A percentile compares a stretch with the other conserved stretches of the same genome.
Evolutionary conservation across 2,329 filamentous ascomycete genomes (phyloP).

Genomic region (Arthrinium puccinioides): DNA sequence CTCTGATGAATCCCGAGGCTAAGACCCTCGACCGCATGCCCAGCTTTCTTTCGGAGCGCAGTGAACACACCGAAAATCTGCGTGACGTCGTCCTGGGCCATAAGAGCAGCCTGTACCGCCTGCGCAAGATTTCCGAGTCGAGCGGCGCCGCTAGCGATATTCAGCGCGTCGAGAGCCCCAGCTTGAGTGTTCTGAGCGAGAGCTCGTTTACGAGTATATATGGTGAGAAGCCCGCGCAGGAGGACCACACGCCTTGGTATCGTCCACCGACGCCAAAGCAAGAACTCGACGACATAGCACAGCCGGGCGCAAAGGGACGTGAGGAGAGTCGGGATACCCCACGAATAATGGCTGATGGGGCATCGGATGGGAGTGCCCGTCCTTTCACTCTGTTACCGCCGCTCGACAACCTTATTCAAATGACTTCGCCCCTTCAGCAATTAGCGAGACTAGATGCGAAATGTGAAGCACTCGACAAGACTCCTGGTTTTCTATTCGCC

Average conservation of each 20-base stretch:
- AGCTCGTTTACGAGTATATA: slow-evolving; percentile 62
- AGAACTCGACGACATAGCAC: too few relatives aligned
- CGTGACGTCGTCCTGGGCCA: slow-evolving; percentile 50
- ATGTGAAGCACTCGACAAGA: slow-evolving; percentile 10
- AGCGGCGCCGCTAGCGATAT: slow-evolving; percentile 26
- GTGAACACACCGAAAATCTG: slow-evolving; percentile 52
- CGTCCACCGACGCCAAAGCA: too few relatives aligned
- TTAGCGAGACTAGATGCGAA: slow-evolving; percentile 35
- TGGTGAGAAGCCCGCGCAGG: slow-evolving; percentile 40
- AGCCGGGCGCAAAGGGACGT: too few relatives aligned
- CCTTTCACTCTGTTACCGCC: slow-evolving; percentile 32
- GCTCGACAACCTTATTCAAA: slow-evolving; percentile 37
- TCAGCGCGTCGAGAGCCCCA: slow-evolving; percentile 45
- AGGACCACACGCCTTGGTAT: too few relatives aligned
- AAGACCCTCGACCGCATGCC: slow-evolving; percentile 49
- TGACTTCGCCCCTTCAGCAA: slow-evolving; percentile 41
- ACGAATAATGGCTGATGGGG: slow-evolving; percentile 17
- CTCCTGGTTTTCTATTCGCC: slow-evolving; percentile 8
- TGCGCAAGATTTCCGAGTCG: slow-evolving; percentile 39
- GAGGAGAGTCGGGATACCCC: slow-evolving; percentile 13
- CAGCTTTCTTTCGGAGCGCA: slow-evolving; percentile 55
- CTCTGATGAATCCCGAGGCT: slow-evolving; percentile 16
- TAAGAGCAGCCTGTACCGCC: slow-evolving; percentile 39
- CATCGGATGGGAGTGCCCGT: slow-evolving; percentile 22
- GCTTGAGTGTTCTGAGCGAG: slow-evolving; percentile 58